Evolutionary conservation across 495 filamentous ascomycete genomes (phyloP), one percentile per base, ranked within the genome.

Genomic region (Neurospora sp.): DNA sequence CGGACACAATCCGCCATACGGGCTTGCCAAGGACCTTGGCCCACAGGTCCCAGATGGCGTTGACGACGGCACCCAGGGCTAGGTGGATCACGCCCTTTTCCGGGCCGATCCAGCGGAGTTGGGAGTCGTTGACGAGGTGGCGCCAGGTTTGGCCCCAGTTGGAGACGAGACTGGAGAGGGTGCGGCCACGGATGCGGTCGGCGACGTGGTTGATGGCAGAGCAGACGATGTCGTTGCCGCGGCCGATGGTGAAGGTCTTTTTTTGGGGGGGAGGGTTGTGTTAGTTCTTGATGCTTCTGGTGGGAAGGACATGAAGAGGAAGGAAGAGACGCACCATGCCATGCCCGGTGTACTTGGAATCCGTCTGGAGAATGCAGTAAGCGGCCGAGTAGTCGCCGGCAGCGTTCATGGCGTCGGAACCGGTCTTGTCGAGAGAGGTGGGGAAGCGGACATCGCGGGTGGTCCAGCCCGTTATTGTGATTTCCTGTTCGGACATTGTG

Each of bases 51-150:
- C 94, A 98, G 74, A 97, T 83, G 1, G 94, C 94, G 80, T 98
- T 98, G 71, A 98, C 91, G 31, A 97, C 91, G 40, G 94, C 93
- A 37, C 92, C 94, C 0, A 96, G 90, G 3, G 94, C 94, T 0
- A 98, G 89, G 82, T 98, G 94, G 74, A 95, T 96, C 19, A 97
- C 94, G 70, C 94, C 94, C 83, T 97, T 97, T 79, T 98, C 94
- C 2, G 94, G 94, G 0, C 94, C 94, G 78, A 97, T 95, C 94
- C 94, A 98, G 38, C 94, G 92, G 39, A 97, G 85, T 77, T 97
- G 94, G 71, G 89, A 91, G 87, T 97, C 94, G 71, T 90, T 91
- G 78, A 96, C 93, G 1, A 98, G 91, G 82, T 95, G 90, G 3
- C 94, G 90, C 94, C 94, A 97, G 42, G 94, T 97, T 77, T 90